Percentiles rank a stretch among this genome's conserved stretches.
Conservation (phyloP, 1,139 yeast species). For the Blastobotrys arbuscula region DNA sequence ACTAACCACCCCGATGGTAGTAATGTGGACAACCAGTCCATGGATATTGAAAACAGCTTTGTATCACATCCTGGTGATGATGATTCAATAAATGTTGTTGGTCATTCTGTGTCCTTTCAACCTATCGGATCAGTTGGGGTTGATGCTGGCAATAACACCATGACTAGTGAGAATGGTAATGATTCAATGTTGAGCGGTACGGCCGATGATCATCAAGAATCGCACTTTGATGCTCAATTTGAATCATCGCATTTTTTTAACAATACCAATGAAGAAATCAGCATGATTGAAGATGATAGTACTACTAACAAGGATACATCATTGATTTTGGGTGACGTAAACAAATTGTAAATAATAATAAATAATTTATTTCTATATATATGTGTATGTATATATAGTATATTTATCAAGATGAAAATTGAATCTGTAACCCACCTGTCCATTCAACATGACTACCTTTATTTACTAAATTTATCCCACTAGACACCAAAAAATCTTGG, state of each 20-base stretch:
- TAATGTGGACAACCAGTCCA: background rate
- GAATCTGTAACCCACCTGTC: conserved; percentile 37
- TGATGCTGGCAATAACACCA: background rate
- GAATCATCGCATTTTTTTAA: background rate
- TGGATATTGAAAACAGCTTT: background rate
- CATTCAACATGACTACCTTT: conserved; percentile 30
- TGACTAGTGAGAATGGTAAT: background rate
- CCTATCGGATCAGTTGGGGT: background rate
- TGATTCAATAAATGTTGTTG: background rate
- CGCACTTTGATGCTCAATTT: background rate
- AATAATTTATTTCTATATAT: background rate
- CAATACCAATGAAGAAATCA: background rate
- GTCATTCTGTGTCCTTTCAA: background rate
- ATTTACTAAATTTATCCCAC: conserved; percentile 56
- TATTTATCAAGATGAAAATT: conserved; percentile 28
- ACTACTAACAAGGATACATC: background rate
- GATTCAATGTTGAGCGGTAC: background rate
- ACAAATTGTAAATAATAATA: background rate
- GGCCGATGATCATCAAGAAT: background rate
- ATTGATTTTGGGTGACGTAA: background rate
- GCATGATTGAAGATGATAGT: no score
- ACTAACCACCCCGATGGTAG: background rate
- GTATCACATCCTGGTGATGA: background rate
- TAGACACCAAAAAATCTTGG: conserved; percentile 70
- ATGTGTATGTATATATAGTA: no score